phyloP scores from a whole-genome alignment of 805 yeast genomes.

The Candida gorgasii region DNA sequence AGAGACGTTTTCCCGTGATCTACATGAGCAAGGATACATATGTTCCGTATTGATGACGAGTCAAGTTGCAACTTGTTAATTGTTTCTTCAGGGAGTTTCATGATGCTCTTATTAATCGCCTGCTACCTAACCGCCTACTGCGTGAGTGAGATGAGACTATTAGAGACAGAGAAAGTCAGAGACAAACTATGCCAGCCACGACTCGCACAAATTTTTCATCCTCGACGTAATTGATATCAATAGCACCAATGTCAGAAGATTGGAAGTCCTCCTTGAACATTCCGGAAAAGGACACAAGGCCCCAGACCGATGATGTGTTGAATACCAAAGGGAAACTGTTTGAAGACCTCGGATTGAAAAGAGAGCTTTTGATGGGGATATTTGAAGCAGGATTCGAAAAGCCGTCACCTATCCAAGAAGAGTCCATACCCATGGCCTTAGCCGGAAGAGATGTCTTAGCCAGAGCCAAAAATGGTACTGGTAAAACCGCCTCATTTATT shows the following conservation, averaged over 20 bases:
- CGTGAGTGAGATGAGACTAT: constrained; percentile 5
- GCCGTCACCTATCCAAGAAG: constrained; percentile 98
- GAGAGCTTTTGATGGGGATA: constrained; percentile 96
- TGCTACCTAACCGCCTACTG: too few species aligned
- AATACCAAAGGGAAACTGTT: constrained; percentile 87
- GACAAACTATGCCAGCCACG: not conserved
- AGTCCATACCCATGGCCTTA: constrained; percentile 91
- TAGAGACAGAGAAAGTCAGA: not conserved
- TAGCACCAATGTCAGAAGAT: constrained; percentile 11
- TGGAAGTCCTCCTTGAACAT: constrained; percentile 78
- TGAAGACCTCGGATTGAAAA: constrained; percentile 87
- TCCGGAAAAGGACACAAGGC: constrained; percentile 87
- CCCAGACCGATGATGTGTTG: constrained; percentile 94
- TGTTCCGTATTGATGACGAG: constrained; percentile 74
- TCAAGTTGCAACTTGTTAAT: constrained; percentile 67
- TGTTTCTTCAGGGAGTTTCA: constrained; percentile 65
- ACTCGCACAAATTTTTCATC: constrained; percentile 7
- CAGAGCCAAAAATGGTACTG: constrained; percentile 98
- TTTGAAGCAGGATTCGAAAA: constrained; percentile 98
- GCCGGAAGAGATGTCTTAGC: constrained; percentile 96
- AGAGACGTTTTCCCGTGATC: constrained; percentile 98
- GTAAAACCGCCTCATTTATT: constrained; percentile 96
- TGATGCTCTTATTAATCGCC: too few species aligned
- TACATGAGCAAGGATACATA: constrained; percentile 95
- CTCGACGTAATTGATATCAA: not conserved